Conservation (phyloP, 441 rosid species). For the Arabidopsis lyrata region DNA sequence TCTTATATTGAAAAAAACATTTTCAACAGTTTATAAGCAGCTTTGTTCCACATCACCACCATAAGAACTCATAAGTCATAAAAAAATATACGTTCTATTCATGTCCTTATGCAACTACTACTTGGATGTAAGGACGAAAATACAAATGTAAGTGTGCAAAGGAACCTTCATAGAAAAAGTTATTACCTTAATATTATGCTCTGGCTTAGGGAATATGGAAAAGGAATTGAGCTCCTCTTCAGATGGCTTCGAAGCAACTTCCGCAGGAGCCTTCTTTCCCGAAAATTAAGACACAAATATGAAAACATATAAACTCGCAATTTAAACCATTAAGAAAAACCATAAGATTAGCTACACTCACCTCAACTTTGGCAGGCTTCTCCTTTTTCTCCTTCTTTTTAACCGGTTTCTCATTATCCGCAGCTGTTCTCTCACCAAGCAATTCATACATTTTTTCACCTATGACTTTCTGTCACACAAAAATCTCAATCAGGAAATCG, state of each 20-base stretch:
- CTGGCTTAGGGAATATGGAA: constrained; percentile 79
- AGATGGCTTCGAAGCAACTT: constrained; percentile 57
- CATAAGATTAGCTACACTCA: too few relatives aligned
- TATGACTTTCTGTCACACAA: constrained; percentile 57
- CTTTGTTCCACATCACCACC: not conserved
- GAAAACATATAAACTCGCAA: too few relatives aligned
- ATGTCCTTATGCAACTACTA: not conserved
- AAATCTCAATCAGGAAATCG: not conserved
- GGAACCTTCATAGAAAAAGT: too few relatives aligned
- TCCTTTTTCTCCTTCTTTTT: constrained; percentile 92
- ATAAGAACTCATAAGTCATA: not conserved
- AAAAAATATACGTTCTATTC: not conserved
- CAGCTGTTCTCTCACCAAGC: constrained; percentile 88
- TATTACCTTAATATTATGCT: constrained; percentile 75
- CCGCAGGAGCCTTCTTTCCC: constrained; percentile 8
- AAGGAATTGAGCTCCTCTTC: constrained; percentile 92
- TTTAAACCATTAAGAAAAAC: too few relatives aligned
- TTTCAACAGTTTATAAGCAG: not conserved
- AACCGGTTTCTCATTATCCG: constrained; percentile 84
- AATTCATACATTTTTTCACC: constrained; percentile 71
- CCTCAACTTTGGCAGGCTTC: constrained; percentile 73
- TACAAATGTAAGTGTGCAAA: not conserved
- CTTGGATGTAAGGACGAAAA: not conserved
- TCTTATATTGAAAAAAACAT: too few relatives aligned
- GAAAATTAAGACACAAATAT: too few relatives aligned